Evolutionary conservation across 768 basidiomycete species (phyloP), one percentile per base, ranked within the genome.

Genomic region (Russula brevipes): DNA sequence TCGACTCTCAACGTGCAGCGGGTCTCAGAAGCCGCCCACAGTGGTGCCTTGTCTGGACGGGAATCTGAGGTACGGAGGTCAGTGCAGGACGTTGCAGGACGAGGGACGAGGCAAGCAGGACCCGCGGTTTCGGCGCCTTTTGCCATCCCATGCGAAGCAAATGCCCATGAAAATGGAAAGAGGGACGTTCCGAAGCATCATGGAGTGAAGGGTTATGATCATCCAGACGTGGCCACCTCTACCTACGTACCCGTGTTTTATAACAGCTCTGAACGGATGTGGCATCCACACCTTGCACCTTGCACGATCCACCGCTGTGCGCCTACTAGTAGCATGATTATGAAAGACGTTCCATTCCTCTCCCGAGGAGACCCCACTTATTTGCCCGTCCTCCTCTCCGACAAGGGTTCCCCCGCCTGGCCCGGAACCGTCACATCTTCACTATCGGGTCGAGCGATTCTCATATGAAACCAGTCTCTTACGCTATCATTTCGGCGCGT

Each of bases 401-500:
- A 12, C 46, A n/a, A 30, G 10, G 19, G 19, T 47, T 19, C 46
- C 19, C 19, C 9, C 24, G 8, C 19, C n/a, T 24, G n/a, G 38
- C 7, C 38, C 17, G 24, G 12, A 59, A 41, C 7, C 39, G 47
- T 52, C 58, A 59, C 58, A 59, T 4, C 19, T 51, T 52, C 50
- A 52, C 33, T 14, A 11, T 24, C 50, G 31, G 35, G 30, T 38
- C 31, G 24, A 6, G 47, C 57, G n/a, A 24, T 24, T 50, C 35
- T 30, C 38, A 35, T 49, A 59, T 52, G 17, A 39, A 42, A 36
- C 17, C 14, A 59, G 53, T 46, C 53, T 63, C 53, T 64, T 64
- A 64, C 63, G 63, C 63, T 54, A 64, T 64, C 31, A 58, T 45
- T 50, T 41, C 19, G 62, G 45, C 58, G 57, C 63, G 57, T 64